Conservation (phyloP, 768 basidiomycete genomes). For the Tylopilus balloui region DNA sequence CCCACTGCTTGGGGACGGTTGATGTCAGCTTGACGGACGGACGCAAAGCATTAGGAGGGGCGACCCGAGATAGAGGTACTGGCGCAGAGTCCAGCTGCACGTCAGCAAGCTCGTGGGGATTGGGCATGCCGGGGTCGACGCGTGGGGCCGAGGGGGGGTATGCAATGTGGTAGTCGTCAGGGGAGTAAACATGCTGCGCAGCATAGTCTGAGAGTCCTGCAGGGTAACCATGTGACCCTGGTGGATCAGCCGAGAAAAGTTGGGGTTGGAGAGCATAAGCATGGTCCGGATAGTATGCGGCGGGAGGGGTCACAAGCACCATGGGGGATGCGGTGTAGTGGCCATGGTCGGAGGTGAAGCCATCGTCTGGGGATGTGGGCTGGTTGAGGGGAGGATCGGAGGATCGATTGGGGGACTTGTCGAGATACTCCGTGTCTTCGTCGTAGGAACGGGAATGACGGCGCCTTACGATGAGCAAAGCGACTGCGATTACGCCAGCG, state of each 20-base stretch:
- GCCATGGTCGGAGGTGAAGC: constrained; percentile 17
- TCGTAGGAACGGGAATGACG: constrained; percentile 23
- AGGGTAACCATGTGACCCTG: not conserved
- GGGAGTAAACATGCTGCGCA: constrained; percentile 24
- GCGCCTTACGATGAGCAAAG: constrained; percentile 29
- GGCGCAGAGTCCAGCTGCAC: constrained; percentile 11
- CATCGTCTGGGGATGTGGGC: constrained; percentile 11
- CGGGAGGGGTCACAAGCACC: constrained; percentile 11
- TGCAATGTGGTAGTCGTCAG: constrained; percentile 19
- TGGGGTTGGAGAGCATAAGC: constrained; percentile 12
- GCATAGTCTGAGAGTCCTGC: constrained; percentile 8
- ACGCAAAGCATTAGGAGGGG: constrained; percentile 12
- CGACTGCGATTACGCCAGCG: constrained; percentile 28
- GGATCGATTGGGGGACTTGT: constrained; percentile 14
- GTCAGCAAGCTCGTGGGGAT: constrained; percentile 10
- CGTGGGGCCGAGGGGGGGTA: constrained; percentile 23
- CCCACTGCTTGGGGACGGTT: constrained; percentile 5
- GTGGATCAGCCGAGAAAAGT: constrained; percentile 1
- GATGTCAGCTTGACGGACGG: constrained; percentile 8
- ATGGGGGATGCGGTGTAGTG: constrained; percentile 24
- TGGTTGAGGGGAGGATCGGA: constrained; percentile 12
- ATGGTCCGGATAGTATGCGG: constrained; percentile 23
- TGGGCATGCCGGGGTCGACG: constrained; percentile 8
- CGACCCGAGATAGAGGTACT: not conserved
- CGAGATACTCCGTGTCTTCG: constrained; percentile 30